These are phyloP conservation scores for Hyphopichia wangnamkhiaoensis DNA, from an alignment of 1,139 yeast species.

Conservation along the genomic window DNA sequence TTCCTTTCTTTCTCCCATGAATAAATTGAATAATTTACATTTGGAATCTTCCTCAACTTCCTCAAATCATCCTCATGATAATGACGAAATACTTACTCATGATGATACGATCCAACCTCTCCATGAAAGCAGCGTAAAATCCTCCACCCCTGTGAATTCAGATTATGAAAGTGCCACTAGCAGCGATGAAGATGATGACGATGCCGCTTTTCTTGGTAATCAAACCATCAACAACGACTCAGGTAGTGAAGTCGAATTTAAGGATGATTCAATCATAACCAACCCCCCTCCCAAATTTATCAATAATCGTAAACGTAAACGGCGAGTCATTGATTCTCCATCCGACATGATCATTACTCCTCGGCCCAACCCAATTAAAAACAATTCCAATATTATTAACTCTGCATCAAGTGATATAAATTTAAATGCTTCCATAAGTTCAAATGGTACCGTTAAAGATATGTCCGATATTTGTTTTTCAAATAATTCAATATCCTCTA, in stretches of 20 bases:
- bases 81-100: background rate
- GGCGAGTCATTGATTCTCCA: background rate
- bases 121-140: background rate
- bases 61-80: background rate
- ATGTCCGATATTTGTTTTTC: constrained; percentile 8
- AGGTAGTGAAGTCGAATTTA: constrained; percentile 10
- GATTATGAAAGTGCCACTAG: constrained; percentile 2
- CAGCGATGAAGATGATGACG: constrained; percentile 12
- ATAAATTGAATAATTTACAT: constrained; percentile 32
- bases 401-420: background rate
- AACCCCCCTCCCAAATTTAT: constrained; percentile 10
- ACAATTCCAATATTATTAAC: background rate
- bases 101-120: background rate
- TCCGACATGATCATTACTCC: constrained; percentile 2
- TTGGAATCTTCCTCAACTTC: constrained; percentile 11
- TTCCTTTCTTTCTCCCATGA: constrained; percentile 41
- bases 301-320: constrained; percentile 9
- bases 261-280: constrained; percentile 3
- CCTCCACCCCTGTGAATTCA: background rate
- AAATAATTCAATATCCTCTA: constrained; percentile 10
- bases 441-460: constrained; percentile 1
- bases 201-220: constrained; percentile 15
- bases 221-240: constrained; percentile 17
- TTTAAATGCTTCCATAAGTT: background rate
- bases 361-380: background rate